Evolutionary conservation across 2,329 filamentous ascomycete genomes (phyloP).

Genomic region (Mycosphaerelloides madeirae): DNA sequence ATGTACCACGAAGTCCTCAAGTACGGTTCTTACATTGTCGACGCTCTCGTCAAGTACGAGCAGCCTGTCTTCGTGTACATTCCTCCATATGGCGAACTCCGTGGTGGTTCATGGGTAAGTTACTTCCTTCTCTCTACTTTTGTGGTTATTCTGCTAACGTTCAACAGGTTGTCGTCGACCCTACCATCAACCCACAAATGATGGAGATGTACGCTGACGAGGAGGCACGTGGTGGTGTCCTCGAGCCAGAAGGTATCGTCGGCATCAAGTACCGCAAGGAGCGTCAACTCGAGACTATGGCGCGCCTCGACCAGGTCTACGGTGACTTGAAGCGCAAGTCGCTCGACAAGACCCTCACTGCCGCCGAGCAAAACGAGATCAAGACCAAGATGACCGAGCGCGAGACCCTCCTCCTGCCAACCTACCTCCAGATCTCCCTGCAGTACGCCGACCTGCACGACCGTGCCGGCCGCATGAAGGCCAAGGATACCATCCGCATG

Average conservation of each 20-base stretch:
- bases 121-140: conserved; percentile 2
- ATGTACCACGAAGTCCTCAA: conserved; percentile 99
- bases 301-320: conserved; percentile 81
- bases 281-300: conserved; percentile 96
- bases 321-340: conserved; percentile 77
- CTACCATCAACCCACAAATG: conserved; percentile 89
- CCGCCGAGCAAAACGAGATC: conserved; percentile 71
- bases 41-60: conserved; percentile 96
- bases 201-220: conserved; percentile 99
- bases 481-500: conserved; percentile 88
- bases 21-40: conserved; percentile 98
- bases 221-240: conserved; percentile 90
- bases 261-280: conserved; percentile 98
- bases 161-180: conserved; percentile 79
- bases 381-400: conserved; percentile 79
- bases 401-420: conserved; percentile 82
- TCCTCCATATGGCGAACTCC: conserved; percentile 89
- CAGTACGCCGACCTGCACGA: conserved; percentile 98
- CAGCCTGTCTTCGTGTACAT: conserved; percentile 99
- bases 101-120: conserved; percentile 89
- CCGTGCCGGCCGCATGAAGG: conserved; percentile 94
- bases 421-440: conserved; percentile 91
- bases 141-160: conserved; percentile 29
- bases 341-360: conserved; percentile 59
- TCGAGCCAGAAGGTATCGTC: conserved; percentile 96